Base-by-base conservation (phyloP, 495 filamentous ascomycete genomes). In the Aspergillus affinis region DNA sequence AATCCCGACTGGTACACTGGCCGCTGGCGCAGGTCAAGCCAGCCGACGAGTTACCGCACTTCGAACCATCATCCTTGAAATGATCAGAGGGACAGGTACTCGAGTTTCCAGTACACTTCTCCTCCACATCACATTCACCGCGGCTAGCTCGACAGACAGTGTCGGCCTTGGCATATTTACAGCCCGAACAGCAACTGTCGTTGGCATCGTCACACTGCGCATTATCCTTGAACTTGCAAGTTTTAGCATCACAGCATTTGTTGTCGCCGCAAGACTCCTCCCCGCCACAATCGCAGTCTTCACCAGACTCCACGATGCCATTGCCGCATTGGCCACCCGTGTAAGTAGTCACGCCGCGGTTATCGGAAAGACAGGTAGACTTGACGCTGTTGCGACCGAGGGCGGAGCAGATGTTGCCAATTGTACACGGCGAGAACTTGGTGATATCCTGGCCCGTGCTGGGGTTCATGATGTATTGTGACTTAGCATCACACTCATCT, bases 251-350 rank as follows among this genome's bases (percentile, higher is more conserved):
- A 72, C 94, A 98, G 79, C 94, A 98, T 26, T 65, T 58, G 72
- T 98, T 91, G 63, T 78, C 72, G 18, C 78, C 84, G 71, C 94
- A 98, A 47, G 82, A 83, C 30, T 76, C 74, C 7, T 71, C 70
- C 47, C 93, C 94, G 55, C 94, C 95, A 68, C 94, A 98, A 75
- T 98, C 94, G 73, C 94, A 98, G 17, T 98, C 89, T 73, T 98
- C 94, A 61, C 91, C 94, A 10, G 81, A 73, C 72, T 98, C 94
- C 46, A 98, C 95, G 61, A 98, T 98, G 49, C 94, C 94, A 72
- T 98, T 98, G 52, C 94, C 94, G 70, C 94, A 98, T 67, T 91
- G 86, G 59, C 87, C 88, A 64, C 89, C 89, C 0, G 86, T 90
- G 69, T 95, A 90, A n/a, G 90, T 93, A n/a, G 81, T 79, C 18